A percentile compares a stretch with the other conserved stretches of the same genome.
These are phyloP conservation scores for Trichoderma simmonsii DNA, from an alignment of 2,329 filamentous ascomycete genomes.

Conservation along the genomic window DNA sequence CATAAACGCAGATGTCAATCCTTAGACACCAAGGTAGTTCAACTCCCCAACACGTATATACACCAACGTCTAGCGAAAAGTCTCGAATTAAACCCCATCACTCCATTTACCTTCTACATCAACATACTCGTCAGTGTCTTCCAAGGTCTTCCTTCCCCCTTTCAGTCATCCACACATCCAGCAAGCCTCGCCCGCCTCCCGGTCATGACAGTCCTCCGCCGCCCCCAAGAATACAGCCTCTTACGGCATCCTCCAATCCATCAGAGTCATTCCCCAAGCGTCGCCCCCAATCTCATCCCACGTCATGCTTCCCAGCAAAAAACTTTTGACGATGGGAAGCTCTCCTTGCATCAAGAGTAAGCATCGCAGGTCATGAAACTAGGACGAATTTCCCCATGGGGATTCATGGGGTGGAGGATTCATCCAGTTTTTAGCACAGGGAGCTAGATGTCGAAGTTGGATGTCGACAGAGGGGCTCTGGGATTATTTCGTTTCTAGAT, in stretches of 20 bases:
- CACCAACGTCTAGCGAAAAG: slow-evolving; percentile 41
- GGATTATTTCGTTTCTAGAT: neutral
- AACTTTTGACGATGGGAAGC: neutral
- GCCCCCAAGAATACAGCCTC: slow-evolving; percentile 38
- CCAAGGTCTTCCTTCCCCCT: neutral
- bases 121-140: neutral
- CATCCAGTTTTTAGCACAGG: neutral
- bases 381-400: neutral
- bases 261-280: slow-evolving; percentile 42
- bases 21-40: neutral
- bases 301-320: slow-evolving; percentile 35
- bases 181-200: slow-evolving; percentile 36
- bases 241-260: slow-evolving; percentile 41
- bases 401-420: neutral
- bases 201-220: slow-evolving; percentile 39
- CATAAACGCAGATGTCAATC: slow-evolving; percentile 20
- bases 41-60: slow-evolving; percentile 24
- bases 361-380: neutral
- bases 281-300: slow-evolving; percentile 39
- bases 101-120: neutral
- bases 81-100: neutral
- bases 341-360: neutral
- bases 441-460: neutral
- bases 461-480: neutral
- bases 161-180: slow-evolving; percentile 42